Evolutionary conservation across 1,284 basidiomycete species (phyloP).

Genomic region (Ustilago curta): DNA sequence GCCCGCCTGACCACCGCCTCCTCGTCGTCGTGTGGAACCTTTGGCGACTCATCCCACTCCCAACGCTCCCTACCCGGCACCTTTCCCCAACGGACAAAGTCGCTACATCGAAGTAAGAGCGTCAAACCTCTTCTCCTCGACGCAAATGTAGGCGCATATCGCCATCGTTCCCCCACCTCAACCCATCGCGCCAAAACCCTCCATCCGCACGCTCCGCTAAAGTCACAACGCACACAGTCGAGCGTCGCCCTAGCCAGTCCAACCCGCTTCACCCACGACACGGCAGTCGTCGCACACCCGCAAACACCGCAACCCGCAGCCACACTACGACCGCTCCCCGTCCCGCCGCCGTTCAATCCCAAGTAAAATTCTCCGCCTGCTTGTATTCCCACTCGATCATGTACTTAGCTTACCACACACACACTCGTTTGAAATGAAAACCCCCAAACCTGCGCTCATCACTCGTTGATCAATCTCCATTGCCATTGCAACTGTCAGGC

Average conservation of each 20-base stretch:
- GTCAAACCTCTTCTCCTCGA: slow-evolving; percentile 25
- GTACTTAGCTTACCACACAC: slow-evolving; percentile 6
- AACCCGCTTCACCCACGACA: slow-evolving; percentile 14
- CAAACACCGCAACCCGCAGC: slow-evolving; percentile 10
- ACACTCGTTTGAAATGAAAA: slow-evolving; percentile 5
- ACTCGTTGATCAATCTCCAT: neutral
- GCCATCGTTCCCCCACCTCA: neutral
- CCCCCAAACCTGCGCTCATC: neutral
- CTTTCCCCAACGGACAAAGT: slow-evolving; percentile 21
- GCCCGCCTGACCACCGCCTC: slow-evolving; percentile 2
- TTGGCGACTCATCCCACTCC: slow-evolving; percentile 7
- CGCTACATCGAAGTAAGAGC: slow-evolving; percentile 4
- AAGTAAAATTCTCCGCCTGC: slow-evolving; percentile 1
- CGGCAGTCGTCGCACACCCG: neutral
- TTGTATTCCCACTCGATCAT: neutral
- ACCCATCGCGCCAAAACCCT: neutral
- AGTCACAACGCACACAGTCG: neutral
- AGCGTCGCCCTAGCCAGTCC: slow-evolving; percentile 17
- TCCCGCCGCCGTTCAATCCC: slow-evolving; percentile 30
- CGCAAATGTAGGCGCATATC: slow-evolving; percentile 6
- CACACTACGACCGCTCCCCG: slow-evolving; percentile 13
- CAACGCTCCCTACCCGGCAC: slow-evolving; percentile 11
- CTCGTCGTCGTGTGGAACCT: slow-evolving; percentile 13
- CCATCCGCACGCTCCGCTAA: neutral
- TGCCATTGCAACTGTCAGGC: neutral